A percentile compares a stretch with the other conserved stretches of the same genome.
Conservation (phyloP, 768 basidiomycete genomes). For the Pleurotus sapidus region DNA sequence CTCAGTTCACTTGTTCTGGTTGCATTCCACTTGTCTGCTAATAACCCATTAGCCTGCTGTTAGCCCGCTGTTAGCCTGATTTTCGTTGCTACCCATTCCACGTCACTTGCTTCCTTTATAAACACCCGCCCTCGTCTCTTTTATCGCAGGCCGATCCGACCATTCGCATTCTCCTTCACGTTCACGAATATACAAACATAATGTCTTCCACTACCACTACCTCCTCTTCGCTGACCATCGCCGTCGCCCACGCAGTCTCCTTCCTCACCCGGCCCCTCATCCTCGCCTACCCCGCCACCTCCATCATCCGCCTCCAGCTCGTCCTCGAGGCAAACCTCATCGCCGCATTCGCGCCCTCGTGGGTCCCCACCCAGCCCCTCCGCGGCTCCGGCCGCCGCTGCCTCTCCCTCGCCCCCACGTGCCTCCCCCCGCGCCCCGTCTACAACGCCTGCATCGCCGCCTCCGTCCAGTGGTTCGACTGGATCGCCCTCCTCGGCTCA, state of each 20-base stretch:
- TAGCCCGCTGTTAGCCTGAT: not conserved
- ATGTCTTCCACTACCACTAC: constrained; percentile 29
- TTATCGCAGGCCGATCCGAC: constrained; percentile 65
- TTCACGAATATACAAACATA: not conserved
- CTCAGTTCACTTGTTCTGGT: not conserved
- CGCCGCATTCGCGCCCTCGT: constrained; percentile 63
- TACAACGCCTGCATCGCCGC: constrained; percentile 69
- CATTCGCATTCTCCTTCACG: constrained; percentile 16
- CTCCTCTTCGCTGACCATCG: constrained; percentile 51
- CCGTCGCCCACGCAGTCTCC: constrained; percentile 71
- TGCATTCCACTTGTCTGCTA: not conserved
- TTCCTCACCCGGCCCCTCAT: constrained; percentile 70
- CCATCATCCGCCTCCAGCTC: constrained; percentile 67
- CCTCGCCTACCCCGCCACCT: constrained; percentile 52
- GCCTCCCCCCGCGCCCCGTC: constrained; percentile 68
- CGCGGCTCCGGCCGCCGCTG: constrained; percentile 72
- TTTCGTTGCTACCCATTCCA: constrained; percentile 3
- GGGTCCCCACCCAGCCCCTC: constrained; percentile 62
- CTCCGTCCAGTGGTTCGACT: constrained; percentile 78
- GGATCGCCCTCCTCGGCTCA: constrained; percentile 69
- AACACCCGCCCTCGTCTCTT: constrained; percentile 16
- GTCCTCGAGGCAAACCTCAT: constrained; percentile 73
- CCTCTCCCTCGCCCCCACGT: constrained; percentile 66
- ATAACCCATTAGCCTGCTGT: not conserved
- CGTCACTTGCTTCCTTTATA: constrained; percentile 12